Evolutionary conservation across 768 basidiomycete genomes (phyloP).

Genomic region (Leccinum olivaceopallidum): DNA sequence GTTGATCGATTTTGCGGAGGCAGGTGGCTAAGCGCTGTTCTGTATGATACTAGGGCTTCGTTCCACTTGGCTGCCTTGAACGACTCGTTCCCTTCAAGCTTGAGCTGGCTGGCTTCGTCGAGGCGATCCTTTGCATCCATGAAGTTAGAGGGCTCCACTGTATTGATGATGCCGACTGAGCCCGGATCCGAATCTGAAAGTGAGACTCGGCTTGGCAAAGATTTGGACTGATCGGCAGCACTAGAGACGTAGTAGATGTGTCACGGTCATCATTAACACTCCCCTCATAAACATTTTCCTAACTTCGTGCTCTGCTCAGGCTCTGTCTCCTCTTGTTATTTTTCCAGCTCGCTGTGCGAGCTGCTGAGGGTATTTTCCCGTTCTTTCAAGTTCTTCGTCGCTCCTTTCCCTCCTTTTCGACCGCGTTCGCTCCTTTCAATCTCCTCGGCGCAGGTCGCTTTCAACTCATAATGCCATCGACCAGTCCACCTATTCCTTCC

Average conservation of each 20-base stretch:
- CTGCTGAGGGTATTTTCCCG: conserved; percentile 11
- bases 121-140: conserved; percentile 42
- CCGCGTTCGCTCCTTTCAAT: conserved; percentile 29
- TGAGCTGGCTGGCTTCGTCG: conserved; percentile 58
- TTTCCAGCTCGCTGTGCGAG: conserved; percentile 16
- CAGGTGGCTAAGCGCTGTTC: conserved; percentile 62
- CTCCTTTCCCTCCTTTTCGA: conserved; percentile 10
- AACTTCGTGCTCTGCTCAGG: neutral
- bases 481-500: conserved; percentile 51
- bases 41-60: conserved; percentile 71
- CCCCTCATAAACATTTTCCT: neutral
- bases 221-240: neutral
- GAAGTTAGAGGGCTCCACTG: neutral
- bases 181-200: neutral
- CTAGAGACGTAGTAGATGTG: neutral
- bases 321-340: neutral
- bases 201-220: neutral
- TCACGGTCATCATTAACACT: neutral
- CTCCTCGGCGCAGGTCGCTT: conserved; percentile 56
- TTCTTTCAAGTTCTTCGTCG: neutral
- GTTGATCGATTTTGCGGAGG: conserved; percentile 45
- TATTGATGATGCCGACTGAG: neutral
- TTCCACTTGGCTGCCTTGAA: conserved; percentile 69
- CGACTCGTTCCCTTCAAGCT: conserved; percentile 71
- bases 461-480: conserved; percentile 41